Conservation (phyloP, 2,329 filamentous ascomycete genomes). For the Alternaria sp. region DNA sequence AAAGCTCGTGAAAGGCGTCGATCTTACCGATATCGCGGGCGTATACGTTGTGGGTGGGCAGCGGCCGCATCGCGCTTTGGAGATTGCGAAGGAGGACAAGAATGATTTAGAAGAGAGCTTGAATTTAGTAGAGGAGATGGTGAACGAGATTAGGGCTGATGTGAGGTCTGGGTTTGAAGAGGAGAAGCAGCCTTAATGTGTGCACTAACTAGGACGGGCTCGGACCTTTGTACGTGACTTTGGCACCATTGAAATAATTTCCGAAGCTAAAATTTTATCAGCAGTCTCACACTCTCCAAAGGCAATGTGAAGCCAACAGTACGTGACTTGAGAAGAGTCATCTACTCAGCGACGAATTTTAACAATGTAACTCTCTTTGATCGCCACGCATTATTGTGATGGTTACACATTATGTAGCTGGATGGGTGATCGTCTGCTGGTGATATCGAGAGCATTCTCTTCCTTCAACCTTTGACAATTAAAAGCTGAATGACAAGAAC, state of each 20-base stretch:
- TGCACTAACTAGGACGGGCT: neutral
- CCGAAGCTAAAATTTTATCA: neutral
- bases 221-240: neutral
- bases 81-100: slow-evolving; percentile 26
- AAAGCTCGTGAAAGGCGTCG: slow-evolving; percentile 8
- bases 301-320: neutral
- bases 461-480: neutral
- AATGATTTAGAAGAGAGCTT: slow-evolving; percentile 23
- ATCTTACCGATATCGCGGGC: slow-evolving; percentile 24
- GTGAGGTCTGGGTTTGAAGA: slow-evolving; percentile 17
- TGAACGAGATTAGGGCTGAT: slow-evolving; percentile 22
- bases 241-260: neutral
- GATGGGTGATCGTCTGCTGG: neutral
- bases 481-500: neutral
- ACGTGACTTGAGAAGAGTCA: neutral
- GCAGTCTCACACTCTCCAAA: neutral
- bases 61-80: slow-evolving; percentile 17
- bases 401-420: neutral
- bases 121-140: slow-evolving; percentile 10
- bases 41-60: slow-evolving; percentile 26
- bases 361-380: neutral
- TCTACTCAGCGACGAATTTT: neutral
- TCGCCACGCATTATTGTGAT: neutral
- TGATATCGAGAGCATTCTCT: neutral
- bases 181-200: neutral